These are phyloP conservation scores for Gelatoporia subvermispora DNA, from an alignment of 768 basidiomycete genomes.

Conservation along the genomic window DNA sequence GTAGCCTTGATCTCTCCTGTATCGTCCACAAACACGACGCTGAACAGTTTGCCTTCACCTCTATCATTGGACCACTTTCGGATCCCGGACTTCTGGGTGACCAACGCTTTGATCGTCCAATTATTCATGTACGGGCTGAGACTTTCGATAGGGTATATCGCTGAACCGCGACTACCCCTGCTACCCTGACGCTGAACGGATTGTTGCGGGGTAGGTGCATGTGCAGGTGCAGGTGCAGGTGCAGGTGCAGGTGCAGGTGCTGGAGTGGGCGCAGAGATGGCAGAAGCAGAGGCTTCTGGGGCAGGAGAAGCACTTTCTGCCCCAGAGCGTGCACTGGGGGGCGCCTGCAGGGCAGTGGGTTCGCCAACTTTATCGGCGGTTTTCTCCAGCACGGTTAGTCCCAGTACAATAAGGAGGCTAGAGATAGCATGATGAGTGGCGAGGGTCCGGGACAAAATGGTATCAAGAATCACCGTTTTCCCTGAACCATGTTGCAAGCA, in stretches of 20 bases:
- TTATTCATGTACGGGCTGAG: conserved; percentile 97
- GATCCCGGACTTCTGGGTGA: conserved; percentile 85
- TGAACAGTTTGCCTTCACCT: conserved; percentile 96
- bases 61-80: conserved; percentile 82
- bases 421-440: background rate
- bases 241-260: conserved; percentile 13
- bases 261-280: conserved; percentile 24
- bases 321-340: background rate
- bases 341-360: conserved; percentile 33
- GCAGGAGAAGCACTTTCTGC: conserved; percentile 15
- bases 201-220: conserved; percentile 1
- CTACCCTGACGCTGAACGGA: conserved; percentile 2
- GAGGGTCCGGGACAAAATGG: background rate
- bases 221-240: conserved; percentile 19
- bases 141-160: conserved; percentile 83
- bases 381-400: conserved; percentile 50
- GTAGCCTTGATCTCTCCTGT: conserved; percentile 89
- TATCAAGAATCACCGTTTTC: conserved; percentile 59
- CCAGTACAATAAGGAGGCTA: conserved; percentile 81
- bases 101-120: conserved; percentile 97
- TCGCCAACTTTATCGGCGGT: conserved; percentile 72
- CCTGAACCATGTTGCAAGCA: conserved; percentile 80
- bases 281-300: conserved; percentile 24
- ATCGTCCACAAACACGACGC: conserved; percentile 90
- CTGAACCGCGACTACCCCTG: conserved; percentile 19